Base-by-base conservation (phyloP, 768 basidiomycete genomes). In the Imleria badia region DNA sequence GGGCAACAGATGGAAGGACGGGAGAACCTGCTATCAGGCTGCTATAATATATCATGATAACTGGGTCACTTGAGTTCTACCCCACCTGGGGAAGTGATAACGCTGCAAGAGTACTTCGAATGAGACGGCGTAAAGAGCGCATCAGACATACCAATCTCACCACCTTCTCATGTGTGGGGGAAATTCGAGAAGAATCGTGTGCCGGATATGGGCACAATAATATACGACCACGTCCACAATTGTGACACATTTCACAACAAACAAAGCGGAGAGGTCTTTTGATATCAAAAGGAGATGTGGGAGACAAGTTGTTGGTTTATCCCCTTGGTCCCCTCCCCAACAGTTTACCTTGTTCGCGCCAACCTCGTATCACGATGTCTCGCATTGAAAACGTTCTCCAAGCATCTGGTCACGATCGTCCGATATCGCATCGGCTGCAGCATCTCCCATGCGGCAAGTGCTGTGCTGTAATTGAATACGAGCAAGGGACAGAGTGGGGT, bases 201-300 rank as follows among this genome's bases (percentile, higher is more conserved):
- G 43, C 61, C 60, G 36, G 34, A 54, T 56, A 62, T 56, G 52
- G 63, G 48, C 43, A 65, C 63, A 63, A 68, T 66, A 26, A 51
- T 33, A 48, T 45, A 52, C 50, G 51, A 42, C 38, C 50, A 56
- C 34, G 42, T 59, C 65, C 67, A 65, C 57, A 54, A 53, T 41
- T 47, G 49, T 58, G 44, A 45, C 54, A 67, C 63, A 61, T 58
- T 67, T 65, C 67, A 66, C 68, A 67, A 67, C 63, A 70, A 68
- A 69, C 67, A 68, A 68, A 55, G 59, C 54, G 56, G 59, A 54
- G 60, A 48, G 42, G 51, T 45, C 23, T 52, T 44, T 57, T 5
- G 54, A 61, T 45, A 47, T 67, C 60, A 68, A 66, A 68, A 67
- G 56, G 55, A 55, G 45, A 51, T 22, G 52, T 44, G 40, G 42